Evolutionary conservation across 768 basidiomycete genomes (phyloP).

Genomic region (Polyporus arcularius): DNA sequence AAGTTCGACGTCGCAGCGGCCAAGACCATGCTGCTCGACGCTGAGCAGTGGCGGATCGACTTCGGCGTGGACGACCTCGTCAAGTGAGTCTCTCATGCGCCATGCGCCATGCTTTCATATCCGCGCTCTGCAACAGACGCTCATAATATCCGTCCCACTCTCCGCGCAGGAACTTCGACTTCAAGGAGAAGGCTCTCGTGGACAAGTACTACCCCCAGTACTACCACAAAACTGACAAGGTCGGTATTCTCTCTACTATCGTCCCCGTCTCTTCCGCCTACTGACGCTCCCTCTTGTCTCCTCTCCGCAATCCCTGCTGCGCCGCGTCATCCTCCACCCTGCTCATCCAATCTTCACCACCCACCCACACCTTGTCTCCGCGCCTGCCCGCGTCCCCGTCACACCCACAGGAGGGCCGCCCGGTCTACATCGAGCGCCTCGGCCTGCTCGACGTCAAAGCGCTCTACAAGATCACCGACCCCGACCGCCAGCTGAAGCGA

Average conservation of each 20-base stretch:
- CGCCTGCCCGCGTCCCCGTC: not conserved
- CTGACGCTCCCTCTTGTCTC: not conserved
- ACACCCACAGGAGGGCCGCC: slow-evolving; percentile 78
- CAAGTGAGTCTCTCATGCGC: slow-evolving; percentile 43
- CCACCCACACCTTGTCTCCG: not conserved
- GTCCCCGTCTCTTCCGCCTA: not conserved
- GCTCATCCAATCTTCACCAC: not conserved
- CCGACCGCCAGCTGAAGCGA: slow-evolving; percentile 84
- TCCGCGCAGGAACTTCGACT: slow-evolving; percentile 71
- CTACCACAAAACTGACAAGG: slow-evolving; percentile 96
- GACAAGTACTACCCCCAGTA: slow-evolving; percentile 94
- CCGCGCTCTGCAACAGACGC: not conserved
- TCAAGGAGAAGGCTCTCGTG: slow-evolving; percentile 79
- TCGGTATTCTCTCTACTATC: slow-evolving; percentile 31
- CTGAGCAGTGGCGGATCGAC: slow-evolving; percentile 89
- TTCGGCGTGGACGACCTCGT: slow-evolving; percentile 79
- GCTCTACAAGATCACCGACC: slow-evolving; percentile 80
- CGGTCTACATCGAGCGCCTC: slow-evolving; percentile 92
- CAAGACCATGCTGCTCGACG: slow-evolving; percentile 79
- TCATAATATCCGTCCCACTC: not conserved
- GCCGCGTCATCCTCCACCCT: not conserved
- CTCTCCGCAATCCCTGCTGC: not conserved
- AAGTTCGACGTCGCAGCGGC: slow-evolving; percentile 86
- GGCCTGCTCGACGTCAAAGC: slow-evolving; percentile 86
- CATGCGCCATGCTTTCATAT: not conserved